Conservation (phyloP, 129 eudicot species). For the Escallonia herrerae region DNA sequence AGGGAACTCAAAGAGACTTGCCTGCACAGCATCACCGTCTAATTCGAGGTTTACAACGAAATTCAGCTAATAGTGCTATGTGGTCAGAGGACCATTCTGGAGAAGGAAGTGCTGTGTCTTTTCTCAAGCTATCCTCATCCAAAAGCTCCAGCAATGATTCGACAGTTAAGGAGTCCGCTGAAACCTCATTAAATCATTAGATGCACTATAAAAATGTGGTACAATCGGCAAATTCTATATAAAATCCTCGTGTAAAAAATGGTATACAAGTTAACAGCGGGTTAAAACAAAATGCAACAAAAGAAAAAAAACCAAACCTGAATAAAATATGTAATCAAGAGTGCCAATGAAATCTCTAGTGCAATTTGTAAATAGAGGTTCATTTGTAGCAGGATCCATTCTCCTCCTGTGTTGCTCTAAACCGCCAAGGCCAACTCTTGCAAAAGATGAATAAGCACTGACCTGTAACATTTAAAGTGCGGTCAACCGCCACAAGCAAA, state of each 20-base stretch:
- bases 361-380: slow-evolving; percentile 87
- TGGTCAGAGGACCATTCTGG: slow-evolving; percentile 78
- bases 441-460: slow-evolving; percentile 94
- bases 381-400: slow-evolving; percentile 85
- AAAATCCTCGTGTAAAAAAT: neutral
- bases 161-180: slow-evolving; percentile 61
- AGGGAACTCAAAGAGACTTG: neutral
- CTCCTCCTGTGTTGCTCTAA: slow-evolving; percentile 76
- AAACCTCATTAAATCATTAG: slow-evolving; percentile 4
- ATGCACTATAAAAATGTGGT: neutral
- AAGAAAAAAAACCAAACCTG: slow-evolving; percentile 48
- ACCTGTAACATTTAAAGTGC: slow-evolving; percentile 43
- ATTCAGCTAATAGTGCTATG: slow-evolving; percentile 58
- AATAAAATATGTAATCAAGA: slow-evolving; percentile 91
- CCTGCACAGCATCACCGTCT: slow-evolving; percentile 41
- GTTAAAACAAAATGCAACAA: neutral
- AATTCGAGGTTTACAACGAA: slow-evolving; percentile 51
- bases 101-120: slow-evolving; percentile 70
- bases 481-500: neutral
- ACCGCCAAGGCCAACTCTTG: slow-evolving; percentile 60
- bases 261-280: neutral
- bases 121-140: slow-evolving; percentile 65
- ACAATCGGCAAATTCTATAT: neutral
- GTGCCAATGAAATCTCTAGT: slow-evolving; percentile 91
- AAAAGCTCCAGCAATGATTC: slow-evolving; percentile 60